Evolutionary conservation across 2,329 filamentous ascomycete species (phyloP), one percentile per base, ranked within the genome.

Genomic region (Trichophyton rubrum): DNA sequence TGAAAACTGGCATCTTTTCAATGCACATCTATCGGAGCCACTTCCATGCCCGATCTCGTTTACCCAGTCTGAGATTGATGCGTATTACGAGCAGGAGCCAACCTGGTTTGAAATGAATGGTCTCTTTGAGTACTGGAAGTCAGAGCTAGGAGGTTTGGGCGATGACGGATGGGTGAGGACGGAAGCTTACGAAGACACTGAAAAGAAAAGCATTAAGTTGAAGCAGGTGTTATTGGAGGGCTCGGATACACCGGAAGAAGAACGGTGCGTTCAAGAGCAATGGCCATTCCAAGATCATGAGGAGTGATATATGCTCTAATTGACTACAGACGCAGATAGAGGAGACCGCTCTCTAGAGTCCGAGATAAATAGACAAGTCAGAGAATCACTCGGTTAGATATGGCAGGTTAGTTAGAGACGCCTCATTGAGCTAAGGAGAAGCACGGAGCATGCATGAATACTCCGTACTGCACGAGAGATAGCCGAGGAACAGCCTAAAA

Each of bases 111-210:
- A 49, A 33, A 17, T 61, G 22, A 63, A 63, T 47, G 53, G 38
- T 8, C 41, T 55, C 59, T 51, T 64, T 13, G 58, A 62, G 9
- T 43, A 57, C 3, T 65, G 62, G 60, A 61, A 61, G 5, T 60
- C 62, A 33, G 9, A 58, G 49, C 22, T 65, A 4, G 17, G 22
- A n/a, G 61, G 38, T 20, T 15, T 65, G 17, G 60, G 27, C 59
- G 64, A 65, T 38, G 59, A 65, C 17, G 64, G 64, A 1, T 65
- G 64, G 64, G 43, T 65, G 3, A 59, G 56, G 24, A 59, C 41
- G 33, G 60, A 64, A 41, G 13, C 7, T 11, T 64, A 65, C 60
- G 61, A 57, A 15, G 33, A 41, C 22, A 59, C 61, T 17, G 49
- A 58, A 8, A 38, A 59, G 35, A 61, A 45, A 41, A 58, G 45